A percentile compares a stretch with the other conserved stretches of the same genome.
phyloP scores from a whole-genome alignment of 192 early-diverging fungal genomes.

The Rhizophagus prolifer region DNA sequence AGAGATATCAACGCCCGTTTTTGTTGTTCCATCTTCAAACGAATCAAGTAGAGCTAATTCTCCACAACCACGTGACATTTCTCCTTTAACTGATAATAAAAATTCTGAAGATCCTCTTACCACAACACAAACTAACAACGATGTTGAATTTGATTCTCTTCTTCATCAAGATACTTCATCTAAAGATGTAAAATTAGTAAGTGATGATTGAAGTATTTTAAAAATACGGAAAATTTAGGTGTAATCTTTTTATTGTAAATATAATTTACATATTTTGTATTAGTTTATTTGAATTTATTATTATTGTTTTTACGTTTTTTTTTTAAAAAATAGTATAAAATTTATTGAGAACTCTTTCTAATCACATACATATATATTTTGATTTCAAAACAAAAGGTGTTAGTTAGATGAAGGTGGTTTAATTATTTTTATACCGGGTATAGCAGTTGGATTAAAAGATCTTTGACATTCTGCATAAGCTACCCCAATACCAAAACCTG shows the following conservation, averaged over 20 bases:
- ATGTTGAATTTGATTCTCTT: background rate
- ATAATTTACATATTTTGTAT: too few species aligned
- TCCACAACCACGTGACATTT: background rate
- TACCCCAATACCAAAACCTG: slow-evolving; percentile 79
- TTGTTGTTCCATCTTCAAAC: background rate
- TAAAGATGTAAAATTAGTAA: background rate
- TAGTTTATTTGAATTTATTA: too few species aligned
- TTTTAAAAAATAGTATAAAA: too few species aligned
- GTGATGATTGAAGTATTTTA: background rate
- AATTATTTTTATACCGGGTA: slow-evolving; percentile 46
- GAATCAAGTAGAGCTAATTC: background rate
- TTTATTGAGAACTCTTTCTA: too few species aligned
- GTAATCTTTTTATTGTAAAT: too few species aligned
- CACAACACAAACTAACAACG: background rate
- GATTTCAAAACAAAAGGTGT: too few species aligned
- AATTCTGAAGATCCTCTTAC: background rate
- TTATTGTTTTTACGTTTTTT: too few species aligned
- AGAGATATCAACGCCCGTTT: background rate
- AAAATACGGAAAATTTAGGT: too few species aligned
- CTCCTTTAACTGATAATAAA: background rate
- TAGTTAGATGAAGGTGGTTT: background rate
- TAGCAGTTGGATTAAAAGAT: slow-evolving; percentile 52
- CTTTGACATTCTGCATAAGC: slow-evolving; percentile 79
- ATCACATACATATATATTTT: too few species aligned
- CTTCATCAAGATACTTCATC: background rate